Conservation (phyloP, 305 asterid species). For the Coffea humblotiana region DNA sequence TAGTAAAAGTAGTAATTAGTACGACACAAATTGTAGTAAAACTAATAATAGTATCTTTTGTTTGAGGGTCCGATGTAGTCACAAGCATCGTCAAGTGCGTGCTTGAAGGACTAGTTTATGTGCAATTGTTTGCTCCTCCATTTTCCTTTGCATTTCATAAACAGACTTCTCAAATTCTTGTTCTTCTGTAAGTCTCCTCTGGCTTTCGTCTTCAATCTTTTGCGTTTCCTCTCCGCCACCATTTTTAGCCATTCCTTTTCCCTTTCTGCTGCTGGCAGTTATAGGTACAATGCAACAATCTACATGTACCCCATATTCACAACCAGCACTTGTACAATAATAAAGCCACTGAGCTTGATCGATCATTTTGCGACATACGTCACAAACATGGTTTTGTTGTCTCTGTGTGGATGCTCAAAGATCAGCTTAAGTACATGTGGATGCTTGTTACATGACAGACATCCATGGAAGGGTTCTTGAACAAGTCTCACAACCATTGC, state of each 20-base stretch:
- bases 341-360: neutral
- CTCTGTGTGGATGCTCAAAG: conserved; percentile 5
- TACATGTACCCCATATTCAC: conserved; percentile 25
- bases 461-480: conserved; percentile 14
- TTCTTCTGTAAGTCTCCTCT: neutral
- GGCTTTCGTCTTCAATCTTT: neutral
- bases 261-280: neutral
- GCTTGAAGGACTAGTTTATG: conserved; percentile 19
- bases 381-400: conserved; percentile 6
- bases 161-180: neutral
- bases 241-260: neutral
- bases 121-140: conserved; percentile 8
- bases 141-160: conserved; percentile 11
- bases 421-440: conserved; percentile 10
- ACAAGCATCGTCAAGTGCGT: conserved; percentile 23
- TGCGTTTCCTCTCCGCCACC: neutral
- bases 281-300: conserved; percentile 1
- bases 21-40: neutral
- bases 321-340: conserved; percentile 11
- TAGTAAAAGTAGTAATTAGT: conserved; percentile 8
- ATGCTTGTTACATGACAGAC: conserved; percentile 15
- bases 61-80: conserved; percentile 21
- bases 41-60: conserved; percentile 8
- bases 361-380: conserved; percentile 3
- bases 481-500: conserved; percentile 13